phyloP scores from a whole-genome alignment of 768 basidiomycete species.

The Suillus alpinus region DNA sequence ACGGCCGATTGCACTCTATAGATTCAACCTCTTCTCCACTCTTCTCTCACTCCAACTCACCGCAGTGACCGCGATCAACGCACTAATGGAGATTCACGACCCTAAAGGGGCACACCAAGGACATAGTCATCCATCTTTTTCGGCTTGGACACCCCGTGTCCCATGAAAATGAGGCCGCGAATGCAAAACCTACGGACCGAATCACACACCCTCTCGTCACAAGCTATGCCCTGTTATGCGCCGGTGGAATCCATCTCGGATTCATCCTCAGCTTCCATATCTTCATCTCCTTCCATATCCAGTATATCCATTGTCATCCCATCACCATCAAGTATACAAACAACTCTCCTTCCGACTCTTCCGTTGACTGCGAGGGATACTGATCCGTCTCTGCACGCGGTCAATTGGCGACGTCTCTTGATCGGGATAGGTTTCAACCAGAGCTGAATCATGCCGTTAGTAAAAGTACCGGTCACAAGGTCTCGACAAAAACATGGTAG shows the following conservation, averaged over 20 bases:
- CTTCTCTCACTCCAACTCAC: constrained; percentile 39
- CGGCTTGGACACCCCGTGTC: constrained; percentile 22
- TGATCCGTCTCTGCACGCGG: constrained; percentile 47
- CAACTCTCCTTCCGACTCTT: constrained; percentile 67
- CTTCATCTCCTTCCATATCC: constrained; percentile 70
- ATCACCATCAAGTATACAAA: constrained; percentile 65
- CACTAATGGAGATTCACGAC: constrained; percentile 35
- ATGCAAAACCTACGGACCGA: constrained; percentile 19
- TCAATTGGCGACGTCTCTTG: constrained; percentile 54
- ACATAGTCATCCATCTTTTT: constrained; percentile 24
- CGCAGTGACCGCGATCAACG: constrained; percentile 40
- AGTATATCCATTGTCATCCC: constrained; percentile 68
- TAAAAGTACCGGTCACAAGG: constrained; percentile 27
- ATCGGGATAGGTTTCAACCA: constrained; percentile 48
- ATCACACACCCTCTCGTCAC: constrained; percentile 18
- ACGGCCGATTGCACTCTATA: constrained; percentile 7
- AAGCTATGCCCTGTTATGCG: constrained; percentile 9
- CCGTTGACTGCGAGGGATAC: constrained; percentile 74
- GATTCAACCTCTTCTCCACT: constrained; percentile 10
- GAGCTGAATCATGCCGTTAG: constrained; percentile 44
- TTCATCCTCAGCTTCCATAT: constrained; percentile 41
- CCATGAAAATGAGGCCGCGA: constrained; percentile 29
- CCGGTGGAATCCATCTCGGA: constrained; percentile 25
- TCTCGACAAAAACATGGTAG: constrained; percentile 28
- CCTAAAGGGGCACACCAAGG: constrained; percentile 34